Evolutionary conservation across 2,329 filamentous ascomycete genomes (phyloP).

Genomic region (Davidsoniella neocaledoniae): DNA sequence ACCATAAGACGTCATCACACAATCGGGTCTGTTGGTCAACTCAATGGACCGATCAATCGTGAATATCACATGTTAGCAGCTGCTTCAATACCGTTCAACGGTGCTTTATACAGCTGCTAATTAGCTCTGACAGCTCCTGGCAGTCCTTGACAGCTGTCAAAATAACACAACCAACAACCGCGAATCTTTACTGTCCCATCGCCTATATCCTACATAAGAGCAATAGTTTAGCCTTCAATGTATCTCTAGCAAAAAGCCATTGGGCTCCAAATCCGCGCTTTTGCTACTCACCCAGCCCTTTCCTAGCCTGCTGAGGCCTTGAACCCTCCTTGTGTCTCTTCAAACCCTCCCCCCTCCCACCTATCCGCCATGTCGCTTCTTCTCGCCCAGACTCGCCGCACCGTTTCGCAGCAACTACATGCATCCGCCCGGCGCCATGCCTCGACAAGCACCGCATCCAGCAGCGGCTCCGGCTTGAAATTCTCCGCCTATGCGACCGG

Average conservation of each 20-base stretch:
- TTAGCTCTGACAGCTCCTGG: neutral
- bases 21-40: neutral
- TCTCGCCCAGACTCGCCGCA: conserved; percentile 12
- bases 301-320: neutral
- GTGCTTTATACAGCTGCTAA: neutral
- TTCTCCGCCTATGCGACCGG: conserved; percentile 25
- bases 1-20: neutral
- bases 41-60: neutral
- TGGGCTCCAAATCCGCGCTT: conserved; percentile 4
- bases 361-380: conserved; percentile 14
- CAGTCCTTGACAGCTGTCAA: conserved; percentile 6
- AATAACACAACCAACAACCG: neutral
- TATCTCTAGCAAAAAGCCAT: conserved; percentile 7
- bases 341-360: neutral
- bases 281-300: neutral
- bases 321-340: neutral
- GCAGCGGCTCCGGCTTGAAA: conserved; percentile 20
- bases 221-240: conserved; percentile 1
- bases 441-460: conserved; percentile 18
- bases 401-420: conserved; percentile 4
- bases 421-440: conserved; percentile 19
- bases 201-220: neutral
- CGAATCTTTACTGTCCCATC: neutral
- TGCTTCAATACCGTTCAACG: too few species aligned
- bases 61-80: neutral